A percentile compares a stretch with the other conserved stretches of the same genome.
Conservation (phyloP, 331 rosid genomes). For the Rhamnella rubrinervis region DNA sequence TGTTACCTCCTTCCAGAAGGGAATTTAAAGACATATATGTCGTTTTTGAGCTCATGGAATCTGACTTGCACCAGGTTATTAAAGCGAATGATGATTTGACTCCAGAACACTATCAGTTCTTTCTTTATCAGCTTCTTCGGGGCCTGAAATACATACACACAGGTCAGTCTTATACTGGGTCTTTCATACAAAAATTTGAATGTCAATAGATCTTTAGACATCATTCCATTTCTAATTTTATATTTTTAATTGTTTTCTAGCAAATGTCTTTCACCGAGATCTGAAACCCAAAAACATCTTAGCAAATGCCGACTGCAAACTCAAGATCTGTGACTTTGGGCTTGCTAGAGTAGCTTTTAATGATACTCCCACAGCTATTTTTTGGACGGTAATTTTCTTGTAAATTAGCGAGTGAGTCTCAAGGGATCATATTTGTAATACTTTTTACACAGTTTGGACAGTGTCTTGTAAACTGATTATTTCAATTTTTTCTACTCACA, state of each 20-base stretch:
- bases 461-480: not conserved
- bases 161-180: slow-evolving; percentile 48
- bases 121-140: slow-evolving; percentile 98
- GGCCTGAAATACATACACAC: slow-evolving; percentile 97
- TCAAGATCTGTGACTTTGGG: slow-evolving; percentile 98
- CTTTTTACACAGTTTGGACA: not conserved
- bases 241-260: slow-evolving; percentile 50
- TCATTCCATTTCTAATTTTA: slow-evolving; percentile 29
- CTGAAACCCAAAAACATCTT: slow-evolving; percentile 93
- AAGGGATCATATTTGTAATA: not conserved
- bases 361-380: slow-evolving; percentile 98
- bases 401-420: not conserved
- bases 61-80: slow-evolving; percentile 98
- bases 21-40: slow-evolving; percentile 98
- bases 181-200: not conserved
- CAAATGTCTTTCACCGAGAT: slow-evolving; percentile 98
- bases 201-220: slow-evolving; percentile 10
- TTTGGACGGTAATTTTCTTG: slow-evolving; percentile 85
- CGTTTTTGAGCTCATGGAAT: slow-evolving; percentile 99
- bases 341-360: slow-evolving; percentile 98
- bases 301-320: slow-evolving; percentile 99
- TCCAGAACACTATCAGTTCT: slow-evolving; percentile 97
- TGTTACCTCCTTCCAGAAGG: slow-evolving; percentile 98
- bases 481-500: slow-evolving; percentile 32
- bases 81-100: slow-evolving; percentile 99